A percentile compares a stretch with the other conserved stretches of the same genome.
These are phyloP conservation scores for Candida freyschussii DNA, from an alignment of 1,139 yeast genomes.

Conservation along the genomic window DNA sequence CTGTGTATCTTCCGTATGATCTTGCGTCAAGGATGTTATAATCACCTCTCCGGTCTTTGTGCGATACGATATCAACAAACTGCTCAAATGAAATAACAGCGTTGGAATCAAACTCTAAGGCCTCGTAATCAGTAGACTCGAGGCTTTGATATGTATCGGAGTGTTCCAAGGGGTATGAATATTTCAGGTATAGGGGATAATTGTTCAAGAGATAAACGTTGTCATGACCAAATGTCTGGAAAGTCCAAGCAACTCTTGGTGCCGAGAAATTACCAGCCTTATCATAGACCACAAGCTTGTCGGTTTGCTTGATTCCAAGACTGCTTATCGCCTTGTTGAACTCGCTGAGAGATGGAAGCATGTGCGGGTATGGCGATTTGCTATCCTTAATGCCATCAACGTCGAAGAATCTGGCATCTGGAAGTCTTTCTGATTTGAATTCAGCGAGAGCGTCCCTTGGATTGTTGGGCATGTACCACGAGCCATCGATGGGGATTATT, in stretches of 20 bases:
- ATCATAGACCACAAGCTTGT: constrained; percentile 78
- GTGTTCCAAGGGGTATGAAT: constrained; percentile 35
- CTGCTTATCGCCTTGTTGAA: constrained; percentile 51
- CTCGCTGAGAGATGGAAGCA: constrained; percentile 62
- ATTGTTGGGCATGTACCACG: constrained; percentile 87
- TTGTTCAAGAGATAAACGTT: constrained; percentile 66
- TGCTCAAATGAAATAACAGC: constrained; percentile 64
- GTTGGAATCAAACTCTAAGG: constrained; percentile 36
- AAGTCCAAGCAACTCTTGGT: constrained; percentile 91
- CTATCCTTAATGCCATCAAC: constrained; percentile 63
- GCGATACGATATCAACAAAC: constrained; percentile 48
- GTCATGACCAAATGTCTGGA: constrained; percentile 70
- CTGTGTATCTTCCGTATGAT: constrained; percentile 67
- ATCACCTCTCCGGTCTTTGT: constrained; percentile 41
- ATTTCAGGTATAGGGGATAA: constrained; percentile 46
- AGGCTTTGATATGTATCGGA: constrained; percentile 17
- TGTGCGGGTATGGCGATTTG: constrained; percentile 72
- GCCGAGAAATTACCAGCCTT: constrained; percentile 78
- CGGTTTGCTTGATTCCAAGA: constrained; percentile 39
- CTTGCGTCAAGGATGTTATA: constrained; percentile 78
- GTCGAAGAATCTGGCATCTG: constrained; percentile 71
- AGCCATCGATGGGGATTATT: constrained; percentile 73
- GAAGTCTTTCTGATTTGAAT: constrained; percentile 53
- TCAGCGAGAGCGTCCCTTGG: constrained; percentile 57
- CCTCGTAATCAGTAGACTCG: constrained; percentile 32